Evolutionary conservation across 192 early-diverging fungal genomes (phyloP), one percentile per base, ranked within the genome.

Genomic region (Backusella morwellensis): DNA sequence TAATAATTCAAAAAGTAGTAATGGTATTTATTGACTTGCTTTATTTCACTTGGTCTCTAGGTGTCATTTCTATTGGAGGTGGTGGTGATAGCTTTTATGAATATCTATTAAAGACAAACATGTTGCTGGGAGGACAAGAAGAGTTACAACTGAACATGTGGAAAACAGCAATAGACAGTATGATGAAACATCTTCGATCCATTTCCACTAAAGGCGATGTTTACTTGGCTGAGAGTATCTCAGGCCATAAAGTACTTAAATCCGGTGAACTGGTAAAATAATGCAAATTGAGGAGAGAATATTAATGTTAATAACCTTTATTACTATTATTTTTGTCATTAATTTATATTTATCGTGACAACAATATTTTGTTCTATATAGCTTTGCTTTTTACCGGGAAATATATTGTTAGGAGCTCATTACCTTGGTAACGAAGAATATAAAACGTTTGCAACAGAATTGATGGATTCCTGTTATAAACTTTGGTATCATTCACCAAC

Each of bases 61-160:
- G 1, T 21, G 70, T 75, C 52, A 79, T 88, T 5, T 75, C 83
- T 4, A 75, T 89, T 7, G 79, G 81, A 23, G 88, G 85, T 34
- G 80, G 82, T 47, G 77, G 78, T 17, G 90, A 91, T 66, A 91
- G 90, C 44, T 89, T 83, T 73, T 91, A 91, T 74, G 90, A 91
- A 81, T 91, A 91, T 68, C 73, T 91, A 35, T 74, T 91, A 32
- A 91, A 91, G 47, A 82, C 85, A 34, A 85, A 86, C 77, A 81
- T 91, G 19, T 36, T 87, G n/a, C 59, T 88, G 72, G 76, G 82
- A 42, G 83, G 84, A 38, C 76, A 78, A 34, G 82, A 75, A 19
- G 32, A 74, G 1, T 23, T 56, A n/a, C 85, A 82, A 54, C 59
- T 77, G 21, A 50, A 74, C 12, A 80, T 80, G 70, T 89, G 86